Percentiles rank a stretch among this genome's conserved stretches.
Conservation (phyloP, 345 rosid species). For the Eucalyptus sp. region DNA sequence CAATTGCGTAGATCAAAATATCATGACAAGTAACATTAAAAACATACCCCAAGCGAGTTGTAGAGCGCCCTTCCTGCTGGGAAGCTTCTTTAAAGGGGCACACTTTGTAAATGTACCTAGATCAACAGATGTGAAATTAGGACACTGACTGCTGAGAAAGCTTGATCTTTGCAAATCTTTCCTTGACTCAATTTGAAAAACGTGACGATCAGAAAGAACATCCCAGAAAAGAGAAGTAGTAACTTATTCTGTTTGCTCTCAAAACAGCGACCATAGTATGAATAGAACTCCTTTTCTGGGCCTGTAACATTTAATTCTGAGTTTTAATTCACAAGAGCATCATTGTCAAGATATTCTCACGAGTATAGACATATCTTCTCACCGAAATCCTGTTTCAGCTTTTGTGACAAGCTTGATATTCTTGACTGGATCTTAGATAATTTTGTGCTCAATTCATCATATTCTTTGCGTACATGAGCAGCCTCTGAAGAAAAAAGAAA, state of each 20-base stretch:
- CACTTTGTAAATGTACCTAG: conserved; percentile 89
- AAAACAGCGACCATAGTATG: conserved; percentile 68
- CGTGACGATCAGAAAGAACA: not conserved
- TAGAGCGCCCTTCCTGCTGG: conserved; percentile 68
- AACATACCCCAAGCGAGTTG: conserved; percentile 65
- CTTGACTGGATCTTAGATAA: conserved; percentile 75
- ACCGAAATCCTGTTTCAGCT: conserved; percentile 89
- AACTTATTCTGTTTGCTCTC: conserved; percentile 92
- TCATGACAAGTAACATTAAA: not conserved
- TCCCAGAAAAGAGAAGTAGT: not conserved
- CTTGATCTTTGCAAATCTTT: not conserved
- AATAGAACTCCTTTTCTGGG: conserved; percentile 80
- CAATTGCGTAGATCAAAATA: not conserved
- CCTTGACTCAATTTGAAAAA: not conserved
- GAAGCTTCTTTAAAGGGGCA: conserved; percentile 83
- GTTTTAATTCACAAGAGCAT: not conserved
- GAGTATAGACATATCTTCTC: conserved; percentile 5
- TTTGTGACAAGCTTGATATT: conserved; percentile 68
- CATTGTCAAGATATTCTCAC: not conserved
- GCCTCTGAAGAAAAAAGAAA: conserved; percentile 42
- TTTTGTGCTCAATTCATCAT: conserved; percentile 62
- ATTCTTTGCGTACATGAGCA: conserved; percentile 70
- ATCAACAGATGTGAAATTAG: not conserved
- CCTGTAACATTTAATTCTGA: conserved; percentile 29
- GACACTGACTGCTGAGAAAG: not conserved